Conservation (phyloP, 176 grass and related monocot species). For the Ensete glaucum region DNA sequence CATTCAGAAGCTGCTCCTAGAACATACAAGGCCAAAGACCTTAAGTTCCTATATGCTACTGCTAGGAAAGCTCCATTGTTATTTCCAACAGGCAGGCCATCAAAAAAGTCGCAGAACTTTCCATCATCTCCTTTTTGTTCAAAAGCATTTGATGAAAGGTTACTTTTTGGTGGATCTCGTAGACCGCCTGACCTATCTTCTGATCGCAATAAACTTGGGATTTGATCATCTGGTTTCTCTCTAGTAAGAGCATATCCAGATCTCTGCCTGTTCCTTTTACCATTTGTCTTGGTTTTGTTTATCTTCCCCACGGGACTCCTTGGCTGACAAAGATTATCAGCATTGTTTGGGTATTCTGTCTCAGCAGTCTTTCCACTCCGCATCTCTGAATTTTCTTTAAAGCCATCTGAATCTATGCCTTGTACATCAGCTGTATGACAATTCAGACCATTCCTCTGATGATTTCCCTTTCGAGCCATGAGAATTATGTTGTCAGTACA, state of each 20-base stretch:
- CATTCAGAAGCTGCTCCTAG: constrained; percentile 45
- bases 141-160: constrained; percentile 20
- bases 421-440: constrained; percentile 33
- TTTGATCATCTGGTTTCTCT: constrained; percentile 29
- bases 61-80: not conserved
- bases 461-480: constrained; percentile 84
- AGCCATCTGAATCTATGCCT: constrained; percentile 22
- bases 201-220: constrained; percentile 21
- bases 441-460: constrained; percentile 55
- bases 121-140: constrained; percentile 32
- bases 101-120: constrained; percentile 12
- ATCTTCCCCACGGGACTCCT: constrained; percentile 28
- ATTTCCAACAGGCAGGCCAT: constrained; percentile 17
- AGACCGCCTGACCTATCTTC: constrained; percentile 21
- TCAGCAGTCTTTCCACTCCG: constrained; percentile 32
- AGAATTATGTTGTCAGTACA: not conserved
- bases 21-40: constrained; percentile 47
- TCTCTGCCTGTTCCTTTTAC: constrained; percentile 36
- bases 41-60: constrained; percentile 49
- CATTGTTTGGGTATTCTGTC: constrained; percentile 20
- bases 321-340: constrained; percentile 27
- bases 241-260: constrained; percentile 14
- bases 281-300: constrained; percentile 34
- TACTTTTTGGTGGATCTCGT: constrained; percentile 25
- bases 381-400: constrained; percentile 38